Conservation (phyloP, 2,329 filamentous ascomycete species). For the Pseudogymnoascus sp. region DNA sequence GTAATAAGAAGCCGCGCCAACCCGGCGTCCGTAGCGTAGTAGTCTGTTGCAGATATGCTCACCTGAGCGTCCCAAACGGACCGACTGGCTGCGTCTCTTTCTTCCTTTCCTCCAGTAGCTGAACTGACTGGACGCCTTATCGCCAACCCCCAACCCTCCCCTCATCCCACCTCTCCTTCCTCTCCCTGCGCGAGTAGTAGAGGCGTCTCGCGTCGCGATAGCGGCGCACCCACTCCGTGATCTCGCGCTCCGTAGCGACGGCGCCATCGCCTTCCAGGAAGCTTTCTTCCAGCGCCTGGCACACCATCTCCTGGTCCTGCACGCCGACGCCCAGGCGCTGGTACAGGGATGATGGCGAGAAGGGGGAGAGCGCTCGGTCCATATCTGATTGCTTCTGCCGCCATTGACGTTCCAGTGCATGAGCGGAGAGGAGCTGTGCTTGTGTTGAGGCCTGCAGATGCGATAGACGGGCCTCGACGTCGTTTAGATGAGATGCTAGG, state of each 20-base stretch:
- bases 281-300: slow-evolving; percentile 82
- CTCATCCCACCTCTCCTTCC: slow-evolving; percentile 93
- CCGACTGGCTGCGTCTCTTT: not conserved
- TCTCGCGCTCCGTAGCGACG: slow-evolving; percentile 70
- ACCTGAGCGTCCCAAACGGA: not conserved
- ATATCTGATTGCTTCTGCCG: slow-evolving; percentile 81
- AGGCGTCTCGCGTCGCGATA: slow-evolving; percentile 75
- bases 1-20: not conserved
- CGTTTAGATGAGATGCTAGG: slow-evolving; percentile 57
- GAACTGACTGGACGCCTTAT: slow-evolving; percentile 36
- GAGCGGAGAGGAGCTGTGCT: slow-evolving; percentile 73
- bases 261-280: slow-evolving; percentile 57
- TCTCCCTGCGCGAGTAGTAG: slow-evolving; percentile 74
- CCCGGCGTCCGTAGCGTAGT: not conserved
- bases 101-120: not conserved
- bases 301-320: slow-evolving; percentile 75
- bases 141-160: slow-evolving; percentile 92
- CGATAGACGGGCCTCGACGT: slow-evolving; percentile 51
- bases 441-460: slow-evolving; percentile 66
- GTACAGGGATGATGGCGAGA: slow-evolving; percentile 81
- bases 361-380: slow-evolving; percentile 76
- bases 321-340: slow-evolving; percentile 70
- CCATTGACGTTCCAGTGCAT: slow-evolving; percentile 89
- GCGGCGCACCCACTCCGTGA: slow-evolving; percentile 74
- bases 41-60: not conserved